A percentile compares a stretch with the other conserved stretches of the same genome.
Evolutionary conservation across 352 stramenopile species (phyloP).

Genomic region (Phytophthora sansomeana): DNA sequence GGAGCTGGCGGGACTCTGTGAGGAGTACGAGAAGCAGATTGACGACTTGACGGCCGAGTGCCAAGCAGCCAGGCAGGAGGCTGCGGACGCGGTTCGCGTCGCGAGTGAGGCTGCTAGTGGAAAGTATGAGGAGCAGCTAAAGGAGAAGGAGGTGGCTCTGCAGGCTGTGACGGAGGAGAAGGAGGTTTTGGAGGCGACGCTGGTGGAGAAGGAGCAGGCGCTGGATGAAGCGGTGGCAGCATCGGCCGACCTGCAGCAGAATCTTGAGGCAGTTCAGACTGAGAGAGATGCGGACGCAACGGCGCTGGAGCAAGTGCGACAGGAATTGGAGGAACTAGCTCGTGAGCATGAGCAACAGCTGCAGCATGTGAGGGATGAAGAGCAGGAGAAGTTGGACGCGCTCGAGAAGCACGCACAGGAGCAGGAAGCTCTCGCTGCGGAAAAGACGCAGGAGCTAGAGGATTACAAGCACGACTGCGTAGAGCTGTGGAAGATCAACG

Average conservation of each 20-base stretch:
- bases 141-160: constrained; percentile 42
- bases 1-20: constrained; percentile 41
- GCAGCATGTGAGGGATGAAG: constrained; percentile 26
- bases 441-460: constrained; percentile 65
- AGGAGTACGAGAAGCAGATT: constrained; percentile 53
- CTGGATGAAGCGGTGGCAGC: constrained; percentile 29
- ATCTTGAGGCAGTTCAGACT: constrained; percentile 42
- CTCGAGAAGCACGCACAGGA: constrained; percentile 36
- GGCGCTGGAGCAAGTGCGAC: constrained; percentile 24
- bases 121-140: constrained; percentile 42
- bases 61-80: constrained; percentile 47
- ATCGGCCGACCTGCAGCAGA: constrained; percentile 19
- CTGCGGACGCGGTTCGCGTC: constrained; percentile 34
- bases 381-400: constrained; percentile 21
- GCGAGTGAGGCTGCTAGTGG: constrained; percentile 41
- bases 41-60: constrained; percentile 42
- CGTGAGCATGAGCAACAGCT: constrained; percentile 35
- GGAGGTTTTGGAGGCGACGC: constrained; percentile 32
- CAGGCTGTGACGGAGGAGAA: constrained; percentile 25
- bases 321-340: constrained; percentile 24
- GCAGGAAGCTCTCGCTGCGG: constrained; percentile 31
- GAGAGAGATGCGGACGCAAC: constrained; percentile 26
- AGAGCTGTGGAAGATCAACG: constrained; percentile 80
- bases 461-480: constrained; percentile 87
- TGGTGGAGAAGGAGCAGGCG: constrained; percentile 46